These are phyloP conservation scores for Yamadazyma endophytica DNA, from an alignment of 805 yeast species.

Conservation along the genomic window DNA sequence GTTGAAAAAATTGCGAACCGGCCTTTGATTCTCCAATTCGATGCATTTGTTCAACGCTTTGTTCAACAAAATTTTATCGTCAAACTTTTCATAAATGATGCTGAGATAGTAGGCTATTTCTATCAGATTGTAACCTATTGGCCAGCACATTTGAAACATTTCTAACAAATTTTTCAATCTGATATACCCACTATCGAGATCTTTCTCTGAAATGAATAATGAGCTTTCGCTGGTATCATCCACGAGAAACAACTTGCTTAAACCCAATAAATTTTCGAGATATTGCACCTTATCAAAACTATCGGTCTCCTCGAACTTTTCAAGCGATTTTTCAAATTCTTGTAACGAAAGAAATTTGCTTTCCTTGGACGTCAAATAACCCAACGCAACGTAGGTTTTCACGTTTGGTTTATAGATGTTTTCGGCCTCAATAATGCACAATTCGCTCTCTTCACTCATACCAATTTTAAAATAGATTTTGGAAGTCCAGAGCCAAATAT, in stretches of 20 bases:
- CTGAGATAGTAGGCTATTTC: slow-evolving; percentile 74
- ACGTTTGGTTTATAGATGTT: slow-evolving; percentile 41
- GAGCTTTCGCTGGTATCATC: slow-evolving; percentile 30
- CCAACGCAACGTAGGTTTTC: slow-evolving; percentile 48
- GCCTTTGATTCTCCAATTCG: slow-evolving; percentile 57
- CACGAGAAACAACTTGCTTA: slow-evolving; percentile 46
- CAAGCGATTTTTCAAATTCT: slow-evolving; percentile 63
- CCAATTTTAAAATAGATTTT: slow-evolving; percentile 57
- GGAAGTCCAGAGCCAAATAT: slow-evolving; percentile 73
- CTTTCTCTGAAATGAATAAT: slow-evolving; percentile 51
- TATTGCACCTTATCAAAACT: slow-evolving; percentile 31
- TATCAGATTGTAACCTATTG: slow-evolving; percentile 33
- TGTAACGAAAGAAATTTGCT: slow-evolving; percentile 49
- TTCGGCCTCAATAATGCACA: slow-evolving; percentile 71
- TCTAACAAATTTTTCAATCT: slow-evolving; percentile 48
- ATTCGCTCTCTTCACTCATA: slow-evolving; percentile 56
- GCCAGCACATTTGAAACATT: slow-evolving; percentile 31
- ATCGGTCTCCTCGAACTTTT: slow-evolving; percentile 27
- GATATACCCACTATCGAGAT: slow-evolving; percentile 57
- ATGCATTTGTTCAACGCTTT: slow-evolving; percentile 59
- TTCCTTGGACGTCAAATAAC: slow-evolving; percentile 40
- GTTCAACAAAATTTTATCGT: slow-evolving; percentile 46
- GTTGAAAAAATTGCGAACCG: slow-evolving; percentile 41
- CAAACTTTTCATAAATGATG: slow-evolving; percentile 54
- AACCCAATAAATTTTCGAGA: slow-evolving; percentile 51